Evolutionary conservation across 2,329 filamentous ascomycete genomes (phyloP).

Genomic region (Penicillium corylophilum): DNA sequence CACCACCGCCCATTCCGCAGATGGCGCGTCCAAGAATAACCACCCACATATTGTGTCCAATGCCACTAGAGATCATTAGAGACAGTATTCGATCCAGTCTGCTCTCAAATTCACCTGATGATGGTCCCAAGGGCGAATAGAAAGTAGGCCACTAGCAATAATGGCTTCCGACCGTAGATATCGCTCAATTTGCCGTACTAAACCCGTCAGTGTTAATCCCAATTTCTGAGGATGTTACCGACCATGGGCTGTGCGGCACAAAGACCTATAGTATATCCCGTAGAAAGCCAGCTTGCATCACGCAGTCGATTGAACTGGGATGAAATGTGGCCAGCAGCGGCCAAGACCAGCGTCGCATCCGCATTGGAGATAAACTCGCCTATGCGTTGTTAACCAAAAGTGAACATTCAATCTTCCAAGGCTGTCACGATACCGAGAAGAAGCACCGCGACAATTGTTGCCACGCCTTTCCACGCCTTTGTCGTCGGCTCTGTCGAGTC

Average conservation of each 20-base stretch:
- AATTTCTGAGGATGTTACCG: slow-evolving; percentile 11
- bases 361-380: slow-evolving; percentile 66
- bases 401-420: background rate
- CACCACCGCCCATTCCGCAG: slow-evolving; percentile 47
- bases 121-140: slow-evolving; percentile 52
- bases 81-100: background rate
- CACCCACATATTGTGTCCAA: slow-evolving; percentile 37
- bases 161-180: slow-evolving; percentile 55
- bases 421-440: slow-evolving; percentile 24
- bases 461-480: slow-evolving; percentile 16
- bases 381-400: slow-evolving; percentile 12
- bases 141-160: slow-evolving; percentile 52
- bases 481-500: slow-evolving; percentile 1
- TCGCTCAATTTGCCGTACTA: slow-evolving; percentile 58
- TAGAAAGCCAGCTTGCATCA: slow-evolving; percentile 60
- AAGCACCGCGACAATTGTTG: slow-evolving; percentile 29
- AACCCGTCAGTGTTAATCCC: slow-evolving; percentile 8
- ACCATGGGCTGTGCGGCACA: slow-evolving; percentile 56
- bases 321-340: slow-evolving; percentile 62
- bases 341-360: slow-evolving; percentile 64
- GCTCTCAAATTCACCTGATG: slow-evolving; percentile 29
- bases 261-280: slow-evolving; percentile 52
- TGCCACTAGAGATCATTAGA: slow-evolving; percentile 28
- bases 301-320: slow-evolving; percentile 60
- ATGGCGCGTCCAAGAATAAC: slow-evolving; percentile 44